Evolutionary conservation across 192 early-diverging fungal genomes (phyloP), one percentile per base, ranked within the genome.

Genomic region (Coemansia sp.): DNA sequence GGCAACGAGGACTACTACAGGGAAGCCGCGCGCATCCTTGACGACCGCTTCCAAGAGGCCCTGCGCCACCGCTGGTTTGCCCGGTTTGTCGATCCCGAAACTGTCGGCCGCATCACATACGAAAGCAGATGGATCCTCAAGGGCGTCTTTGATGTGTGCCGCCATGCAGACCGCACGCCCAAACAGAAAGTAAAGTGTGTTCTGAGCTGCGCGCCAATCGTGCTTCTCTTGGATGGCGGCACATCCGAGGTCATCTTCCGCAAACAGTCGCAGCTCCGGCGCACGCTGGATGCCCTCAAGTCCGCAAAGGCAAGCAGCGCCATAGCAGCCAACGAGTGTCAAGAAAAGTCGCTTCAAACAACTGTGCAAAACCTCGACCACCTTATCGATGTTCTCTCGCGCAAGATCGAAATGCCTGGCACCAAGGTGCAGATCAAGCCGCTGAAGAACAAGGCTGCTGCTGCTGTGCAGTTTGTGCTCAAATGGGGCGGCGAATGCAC

Each of bases 401-500:
- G 88, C 67, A 97, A 97, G 68, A 85, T 88, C 6, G 86, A 85
- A 14, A 75, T 95, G 39, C 89, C 91, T 5, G 97, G 95, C 5
- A 95, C 95, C 30, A 99, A 97, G 64, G 91, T 96, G 16, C 97
- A 99, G 64, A 57, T 96, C 8, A 94, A 95, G 76, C 93, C 97
- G 0, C 81, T 79, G 11, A 90, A 86, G 67, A 85, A 72, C 60
- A 93, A 93, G 62, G 67, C 67, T 38, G 90, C 94, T 58, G 67
- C 67, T 38, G 90, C 94, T 58, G 84, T 96, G 16, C 93, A 95
- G 84, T 75, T 99, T 36, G 92, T 97, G 78, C 91, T 97, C 36
- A 98, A 98, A 74, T 98, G 97, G 97, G 95, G 95, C 56, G 97
- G 92, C 55, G 91, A 92, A 80, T 96, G 96, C 71, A 99, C 97